A percentile compares a stretch with the other conserved stretches of the same genome.
phyloP scores from a whole-genome alignment of 2,329 filamentous ascomycete species.

The Trichoderma sp. region DNA sequence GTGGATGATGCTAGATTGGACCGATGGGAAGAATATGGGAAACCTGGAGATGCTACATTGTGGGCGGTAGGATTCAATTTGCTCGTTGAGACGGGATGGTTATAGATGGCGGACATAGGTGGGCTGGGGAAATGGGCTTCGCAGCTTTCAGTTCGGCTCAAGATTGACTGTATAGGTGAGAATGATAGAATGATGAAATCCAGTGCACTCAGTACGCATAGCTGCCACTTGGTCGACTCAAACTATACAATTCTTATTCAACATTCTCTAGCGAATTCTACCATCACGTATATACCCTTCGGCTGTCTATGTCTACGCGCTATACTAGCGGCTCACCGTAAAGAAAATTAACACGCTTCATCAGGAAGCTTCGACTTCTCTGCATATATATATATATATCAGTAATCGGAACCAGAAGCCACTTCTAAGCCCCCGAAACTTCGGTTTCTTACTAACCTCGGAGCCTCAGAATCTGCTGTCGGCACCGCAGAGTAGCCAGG shows the following conservation, averaged over 20 bases:
- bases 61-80: neutral
- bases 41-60: neutral
- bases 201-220: neutral
- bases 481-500: constrained; percentile 46
- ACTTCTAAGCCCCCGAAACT: constrained; percentile 25
- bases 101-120: neutral
- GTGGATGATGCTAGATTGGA: neutral
- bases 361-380: neutral
- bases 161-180: neutral
- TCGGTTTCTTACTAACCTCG: constrained; percentile 13
- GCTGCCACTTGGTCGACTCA: neutral
- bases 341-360: neutral
- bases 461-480: constrained; percentile 34
- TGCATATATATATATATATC: neutral
- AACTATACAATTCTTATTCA: neutral
- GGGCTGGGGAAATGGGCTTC: too few relatives aligned
- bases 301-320: neutral
- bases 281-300: neutral
- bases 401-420: constrained; percentile 21
- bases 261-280: neutral
- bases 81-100: neutral
- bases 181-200: neutral
- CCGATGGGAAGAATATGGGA: neutral
- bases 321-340: neutral
- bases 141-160: neutral